These are phyloP conservation scores for Colletotrichum ledebouriae DNA, from an alignment of 2,329 filamentous ascomycete species.

Conservation along the genomic window DNA sequence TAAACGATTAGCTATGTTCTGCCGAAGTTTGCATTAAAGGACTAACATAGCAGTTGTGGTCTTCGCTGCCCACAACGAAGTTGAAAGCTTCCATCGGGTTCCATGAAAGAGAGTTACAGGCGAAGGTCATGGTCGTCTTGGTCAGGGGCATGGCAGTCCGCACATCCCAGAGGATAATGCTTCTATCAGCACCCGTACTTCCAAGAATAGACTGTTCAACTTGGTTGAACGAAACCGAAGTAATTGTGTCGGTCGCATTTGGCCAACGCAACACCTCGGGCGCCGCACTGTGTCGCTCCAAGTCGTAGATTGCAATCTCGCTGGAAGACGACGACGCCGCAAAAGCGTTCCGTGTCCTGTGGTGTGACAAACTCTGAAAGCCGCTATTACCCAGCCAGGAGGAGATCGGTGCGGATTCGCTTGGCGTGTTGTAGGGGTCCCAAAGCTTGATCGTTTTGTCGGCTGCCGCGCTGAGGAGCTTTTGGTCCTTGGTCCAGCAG, in stretches of 20 bases:
- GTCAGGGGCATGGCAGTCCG: conserved; percentile 86
- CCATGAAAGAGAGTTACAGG: conserved; percentile 88
- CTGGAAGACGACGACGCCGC: conserved; percentile 82
- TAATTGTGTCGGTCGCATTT: conserved; percentile 91
- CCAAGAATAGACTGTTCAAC: conserved; percentile 92
- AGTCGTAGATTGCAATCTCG: conserved; percentile 88
- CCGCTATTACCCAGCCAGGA: conserved; percentile 78
- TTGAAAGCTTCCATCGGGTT: conserved; percentile 98
- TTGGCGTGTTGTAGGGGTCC: conserved; percentile 84
- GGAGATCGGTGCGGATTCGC: conserved; percentile 78
- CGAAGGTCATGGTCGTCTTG: conserved; percentile 84
- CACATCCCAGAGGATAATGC: conserved; percentile 91
- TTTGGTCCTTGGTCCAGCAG: conserved; percentile 88
- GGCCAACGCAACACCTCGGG: conserved; percentile 90
- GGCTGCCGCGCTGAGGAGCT: conserved; percentile 86
- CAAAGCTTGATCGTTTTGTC: conserved; percentile 92
- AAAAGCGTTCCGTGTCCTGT: conserved; percentile 83
- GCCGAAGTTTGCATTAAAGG: not conserved
- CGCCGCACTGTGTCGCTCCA: conserved; percentile 83
- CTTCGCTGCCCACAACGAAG: conserved; percentile 92
- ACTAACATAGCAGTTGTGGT: conserved; percentile 79
- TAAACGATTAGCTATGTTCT: not conserved
- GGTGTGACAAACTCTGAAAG: conserved; percentile 82
- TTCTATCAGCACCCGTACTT: conserved; percentile 86
- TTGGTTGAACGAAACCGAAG: conserved; percentile 89